Conservation (phyloP, 1,284 basidiomycete species). For the Trametes polyzona region DNA sequence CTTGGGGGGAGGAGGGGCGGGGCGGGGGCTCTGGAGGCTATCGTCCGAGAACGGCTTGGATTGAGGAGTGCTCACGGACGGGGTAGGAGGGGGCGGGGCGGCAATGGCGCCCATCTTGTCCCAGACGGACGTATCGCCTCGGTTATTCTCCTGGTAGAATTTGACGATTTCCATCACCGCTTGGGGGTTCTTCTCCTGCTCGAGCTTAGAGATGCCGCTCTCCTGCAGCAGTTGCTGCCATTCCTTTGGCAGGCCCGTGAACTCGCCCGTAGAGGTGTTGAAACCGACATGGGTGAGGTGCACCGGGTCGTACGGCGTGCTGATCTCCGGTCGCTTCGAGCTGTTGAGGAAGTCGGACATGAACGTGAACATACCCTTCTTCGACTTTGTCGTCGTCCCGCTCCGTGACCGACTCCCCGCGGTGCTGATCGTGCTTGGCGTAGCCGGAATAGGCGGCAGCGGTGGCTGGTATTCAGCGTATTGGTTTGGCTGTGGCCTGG, state of each 20-base stretch:
- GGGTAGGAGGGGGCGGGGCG: slow-evolving; percentile 30
- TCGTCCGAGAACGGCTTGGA: slow-evolving; percentile 44
- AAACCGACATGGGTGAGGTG: slow-evolving; percentile 99
- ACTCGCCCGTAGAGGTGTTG: slow-evolving; percentile 98
- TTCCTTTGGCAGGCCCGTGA: slow-evolving; percentile 96
- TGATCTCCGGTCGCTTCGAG: slow-evolving; percentile 88
- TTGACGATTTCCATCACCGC: slow-evolving; percentile 99
- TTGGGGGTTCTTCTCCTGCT: slow-evolving; percentile 98
- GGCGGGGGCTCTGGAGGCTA: slow-evolving; percentile 53
- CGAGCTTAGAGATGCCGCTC: slow-evolving; percentile 91
- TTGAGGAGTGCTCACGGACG: slow-evolving; percentile 18
- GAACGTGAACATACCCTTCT: slow-evolving; percentile 78
- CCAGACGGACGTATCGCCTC: slow-evolving; percentile 70
- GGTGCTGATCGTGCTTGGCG: slow-evolving; percentile 31
- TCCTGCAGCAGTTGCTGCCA: slow-evolving; percentile 99
- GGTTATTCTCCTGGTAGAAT: slow-evolving; percentile 91
- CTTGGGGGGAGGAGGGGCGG: slow-evolving; percentile 58
- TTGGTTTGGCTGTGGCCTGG: slow-evolving; percentile 16
- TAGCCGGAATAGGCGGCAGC: slow-evolving; percentile 38
- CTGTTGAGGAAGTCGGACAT: slow-evolving; percentile 68
- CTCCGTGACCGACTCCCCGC: slow-evolving; percentile 60
- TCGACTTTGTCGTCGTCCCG: slow-evolving; percentile 63
- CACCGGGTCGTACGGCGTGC: slow-evolving; percentile 98
- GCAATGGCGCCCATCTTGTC: slow-evolving; percentile 72
- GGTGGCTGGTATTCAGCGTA: slow-evolving; percentile 39